These are phyloP conservation scores for Friedmanniomyces endolithicus DNA, from an alignment of 495 filamentous ascomycete genomes.

Conservation along the genomic window DNA sequence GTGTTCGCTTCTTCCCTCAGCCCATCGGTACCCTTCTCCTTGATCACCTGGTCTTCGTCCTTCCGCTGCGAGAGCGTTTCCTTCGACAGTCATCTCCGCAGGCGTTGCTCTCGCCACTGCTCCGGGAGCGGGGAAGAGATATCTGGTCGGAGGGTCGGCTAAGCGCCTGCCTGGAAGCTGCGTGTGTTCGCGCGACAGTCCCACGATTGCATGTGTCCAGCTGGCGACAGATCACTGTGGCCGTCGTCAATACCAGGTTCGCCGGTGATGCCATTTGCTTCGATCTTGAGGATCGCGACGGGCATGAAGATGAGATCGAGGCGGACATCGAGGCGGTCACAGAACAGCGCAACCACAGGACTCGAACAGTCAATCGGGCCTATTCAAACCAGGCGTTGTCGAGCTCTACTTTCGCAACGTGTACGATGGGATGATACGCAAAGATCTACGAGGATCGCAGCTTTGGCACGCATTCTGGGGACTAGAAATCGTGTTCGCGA, in stretches of 20 bases:
- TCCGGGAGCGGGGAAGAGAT: not conserved
- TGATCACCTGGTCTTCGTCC: not conserved
- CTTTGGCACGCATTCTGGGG: not conserved
- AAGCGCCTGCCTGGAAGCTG: not conserved
- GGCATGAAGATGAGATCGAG: not conserved
- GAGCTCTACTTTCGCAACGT: not conserved
- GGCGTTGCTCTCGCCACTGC: not conserved
- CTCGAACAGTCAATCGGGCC: not conserved
- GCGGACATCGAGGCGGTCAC: not conserved
- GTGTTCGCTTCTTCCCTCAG: not conserved
- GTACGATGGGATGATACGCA: not conserved
- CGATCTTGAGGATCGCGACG: not conserved
- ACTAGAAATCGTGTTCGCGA: not conserved
- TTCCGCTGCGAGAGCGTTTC: not conserved
- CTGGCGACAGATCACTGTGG: not conserved
- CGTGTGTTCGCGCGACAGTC: not conserved
- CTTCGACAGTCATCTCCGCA: not conserved
- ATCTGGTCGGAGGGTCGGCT: not conserved
- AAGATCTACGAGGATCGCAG: not conserved
- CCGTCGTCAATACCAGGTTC: not conserved
- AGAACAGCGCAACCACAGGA: not conserved
- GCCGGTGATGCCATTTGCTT: not conserved
- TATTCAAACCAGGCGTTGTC: not conserved
- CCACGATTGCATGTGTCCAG: not conserved
- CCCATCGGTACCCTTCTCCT: not conserved